A percentile compares a stretch with the other conserved stretches of the same genome.
phyloP scores from a whole-genome alignment of 768 basidiomycete genomes.

The Tubosaeta sp. region DNA sequence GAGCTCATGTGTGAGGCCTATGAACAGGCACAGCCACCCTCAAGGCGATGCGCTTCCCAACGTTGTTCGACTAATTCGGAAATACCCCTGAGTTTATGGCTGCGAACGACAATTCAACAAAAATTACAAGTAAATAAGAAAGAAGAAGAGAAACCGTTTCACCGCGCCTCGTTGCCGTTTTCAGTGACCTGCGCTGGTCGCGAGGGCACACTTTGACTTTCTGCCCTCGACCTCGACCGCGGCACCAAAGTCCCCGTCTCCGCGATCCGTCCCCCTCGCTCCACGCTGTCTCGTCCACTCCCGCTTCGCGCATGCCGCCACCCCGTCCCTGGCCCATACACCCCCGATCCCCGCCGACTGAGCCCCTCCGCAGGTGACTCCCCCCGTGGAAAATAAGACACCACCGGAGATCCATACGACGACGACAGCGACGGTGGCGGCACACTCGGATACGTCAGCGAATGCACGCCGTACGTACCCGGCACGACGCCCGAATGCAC shows the following conservation, averaged over 20 bases:
- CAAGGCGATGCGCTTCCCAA: too few relatives aligned
- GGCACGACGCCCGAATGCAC: constrained; percentile 36
- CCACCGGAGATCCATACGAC: constrained; percentile 68
- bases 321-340: constrained; percentile 19
- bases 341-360: constrained; percentile 50
- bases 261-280: constrained; percentile 62
- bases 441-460: constrained; percentile 74
- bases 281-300: constrained; percentile 55
- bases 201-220: constrained; percentile 36
- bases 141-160: background rate
- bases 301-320: constrained; percentile 1
- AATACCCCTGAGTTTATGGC: too few relatives aligned
- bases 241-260: constrained; percentile 59
- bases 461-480: constrained; percentile 15
- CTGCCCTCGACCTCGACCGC: constrained; percentile 40
- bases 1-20: too few relatives aligned
- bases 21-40: background rate
- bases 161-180: constrained; percentile 1
- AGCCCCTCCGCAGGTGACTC: constrained; percentile 48
- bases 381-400: constrained; percentile 47
- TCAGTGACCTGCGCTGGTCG: constrained; percentile 25
- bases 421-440: constrained; percentile 80
- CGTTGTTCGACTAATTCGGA: too few relatives aligned
- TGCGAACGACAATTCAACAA: too few relatives aligned
- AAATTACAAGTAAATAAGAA: background rate